Conservation (phyloP, 139 green algal genomes). For the Bryopsis sp. region DNA sequence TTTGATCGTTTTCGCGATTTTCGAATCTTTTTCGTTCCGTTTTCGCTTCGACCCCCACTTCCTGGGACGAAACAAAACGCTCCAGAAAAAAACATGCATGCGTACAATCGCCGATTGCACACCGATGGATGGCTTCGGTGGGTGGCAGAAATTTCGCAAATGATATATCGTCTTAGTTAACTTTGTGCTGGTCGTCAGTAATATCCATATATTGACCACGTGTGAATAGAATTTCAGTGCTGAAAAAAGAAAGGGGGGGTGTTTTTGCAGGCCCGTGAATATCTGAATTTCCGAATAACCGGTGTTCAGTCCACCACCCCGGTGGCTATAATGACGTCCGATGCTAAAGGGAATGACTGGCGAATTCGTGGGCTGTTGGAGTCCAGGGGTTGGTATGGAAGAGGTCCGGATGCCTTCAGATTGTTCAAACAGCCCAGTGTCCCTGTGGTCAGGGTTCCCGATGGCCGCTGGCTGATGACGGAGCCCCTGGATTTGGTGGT, state of each 20-base stretch:
- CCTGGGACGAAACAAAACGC: too few species aligned
- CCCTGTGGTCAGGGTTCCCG: constrained; percentile 64
- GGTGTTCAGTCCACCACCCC: constrained; percentile 76
- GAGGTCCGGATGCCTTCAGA: constrained; percentile 59
- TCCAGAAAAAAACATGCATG: too few species aligned
- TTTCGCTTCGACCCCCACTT: too few species aligned
- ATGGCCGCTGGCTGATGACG: constrained; percentile 69
- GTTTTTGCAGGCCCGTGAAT: constrained; percentile 78
- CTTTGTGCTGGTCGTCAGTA: too few species aligned
- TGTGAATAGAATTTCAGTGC: too few species aligned
- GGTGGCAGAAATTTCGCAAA: too few species aligned
- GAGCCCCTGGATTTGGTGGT: constrained; percentile 53
- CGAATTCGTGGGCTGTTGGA: constrained; percentile 61
- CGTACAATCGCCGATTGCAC: too few species aligned
- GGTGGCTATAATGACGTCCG: constrained; percentile 93
- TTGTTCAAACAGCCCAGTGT: constrained; percentile 91
- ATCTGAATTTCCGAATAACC: constrained; percentile 82
- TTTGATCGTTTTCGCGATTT: too few species aligned
- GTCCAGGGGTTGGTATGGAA: constrained; percentile 66
- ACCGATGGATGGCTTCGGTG: too few species aligned
- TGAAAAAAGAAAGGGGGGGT: too few species aligned
- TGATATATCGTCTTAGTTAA: too few species aligned
- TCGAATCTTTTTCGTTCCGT: too few species aligned
- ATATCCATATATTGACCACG: constrained; percentile 9
- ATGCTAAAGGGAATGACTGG: constrained; percentile 91